Conservation (phyloP, 805 yeast species). For the Zygosaccharomyces kombuchaensis region DNA sequence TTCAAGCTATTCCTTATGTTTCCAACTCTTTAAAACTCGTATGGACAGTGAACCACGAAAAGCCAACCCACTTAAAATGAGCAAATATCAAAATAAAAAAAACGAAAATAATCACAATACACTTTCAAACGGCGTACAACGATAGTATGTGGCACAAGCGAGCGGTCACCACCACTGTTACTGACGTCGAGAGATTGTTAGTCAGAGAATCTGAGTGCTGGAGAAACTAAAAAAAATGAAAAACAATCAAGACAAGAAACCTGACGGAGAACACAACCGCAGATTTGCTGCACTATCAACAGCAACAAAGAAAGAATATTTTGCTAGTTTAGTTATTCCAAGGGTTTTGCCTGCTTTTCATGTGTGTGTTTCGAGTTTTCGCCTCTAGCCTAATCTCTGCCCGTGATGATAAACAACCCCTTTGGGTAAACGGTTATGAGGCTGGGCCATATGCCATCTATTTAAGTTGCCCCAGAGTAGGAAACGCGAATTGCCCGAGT, state of each 20-base stretch:
- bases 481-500: constrained; percentile 1
- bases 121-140: too few relatives aligned
- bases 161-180: too few relatives aligned
- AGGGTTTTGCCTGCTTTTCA: neutral
- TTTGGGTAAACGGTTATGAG: constrained; percentile 2
- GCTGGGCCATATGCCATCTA: constrained; percentile 1
- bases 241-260: neutral
- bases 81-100: neutral
- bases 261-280: neutral
- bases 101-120: neutral
- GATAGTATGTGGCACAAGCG: too few relatives aligned
- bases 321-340: neutral
- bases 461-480: neutral
- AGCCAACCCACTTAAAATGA: neutral
- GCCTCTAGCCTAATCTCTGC: neutral
- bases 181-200: too few relatives aligned
- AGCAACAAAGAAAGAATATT: neutral
- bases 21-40: neutral
- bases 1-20: neutral
- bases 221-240: too few relatives aligned
- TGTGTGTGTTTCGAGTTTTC: neutral
- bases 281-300: neutral
- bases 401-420: constrained; percentile 4
- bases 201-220: too few relatives aligned
- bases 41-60: neutral